Conservation (phyloP, 331 rosid genomes). For the Stylosanthes scabra region DNA sequence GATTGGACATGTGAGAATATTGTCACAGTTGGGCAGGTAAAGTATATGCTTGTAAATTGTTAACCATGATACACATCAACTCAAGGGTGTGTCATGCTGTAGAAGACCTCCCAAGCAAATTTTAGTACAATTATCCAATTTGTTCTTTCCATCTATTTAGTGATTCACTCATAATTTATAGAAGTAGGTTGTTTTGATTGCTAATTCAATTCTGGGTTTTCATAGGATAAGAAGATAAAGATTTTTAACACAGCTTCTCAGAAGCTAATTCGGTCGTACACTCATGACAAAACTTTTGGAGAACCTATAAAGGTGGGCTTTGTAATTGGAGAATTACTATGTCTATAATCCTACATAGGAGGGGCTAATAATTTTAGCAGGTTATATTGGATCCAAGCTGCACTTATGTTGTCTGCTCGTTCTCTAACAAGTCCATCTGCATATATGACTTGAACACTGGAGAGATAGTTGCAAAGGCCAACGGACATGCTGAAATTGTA, state of each 20-base stretch:
- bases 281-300: slow-evolving; percentile 62
- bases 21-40: slow-evolving; percentile 85
- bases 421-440: slow-evolving; percentile 76
- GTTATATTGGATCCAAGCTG: slow-evolving; percentile 78
- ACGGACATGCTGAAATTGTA: slow-evolving; percentile 80
- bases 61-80: slow-evolving; percentile 10
- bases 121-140: slow-evolving; percentile 22
- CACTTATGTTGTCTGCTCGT: slow-evolving; percentile 68
- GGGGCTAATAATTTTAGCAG: slow-evolving; percentile 49
- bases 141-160: slow-evolving; percentile 21
- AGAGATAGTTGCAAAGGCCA: slow-evolving; percentile 67
- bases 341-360: slow-evolving; percentile 28
- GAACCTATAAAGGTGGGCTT: slow-evolving; percentile 80
- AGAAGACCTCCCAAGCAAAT: slow-evolving; percentile 36
- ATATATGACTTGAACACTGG: slow-evolving; percentile 69
- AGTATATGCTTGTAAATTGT: slow-evolving; percentile 25
- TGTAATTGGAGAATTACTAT: slow-evolving; percentile 24
- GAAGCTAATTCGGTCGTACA: slow-evolving; percentile 66
- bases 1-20: slow-evolving; percentile 59
- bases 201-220: slow-evolving; percentile 38
- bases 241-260: slow-evolving; percentile 55
- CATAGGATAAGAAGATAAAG: slow-evolving; percentile 81
- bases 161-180: slow-evolving; percentile 8
- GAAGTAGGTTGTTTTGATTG: slow-evolving; percentile 29
- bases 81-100: slow-evolving; percentile 31